Evolutionary conservation across 257 asterid species (phyloP), one percentile per base, ranked within the genome.

Genomic region (Anisodus tanguticus): DNA sequence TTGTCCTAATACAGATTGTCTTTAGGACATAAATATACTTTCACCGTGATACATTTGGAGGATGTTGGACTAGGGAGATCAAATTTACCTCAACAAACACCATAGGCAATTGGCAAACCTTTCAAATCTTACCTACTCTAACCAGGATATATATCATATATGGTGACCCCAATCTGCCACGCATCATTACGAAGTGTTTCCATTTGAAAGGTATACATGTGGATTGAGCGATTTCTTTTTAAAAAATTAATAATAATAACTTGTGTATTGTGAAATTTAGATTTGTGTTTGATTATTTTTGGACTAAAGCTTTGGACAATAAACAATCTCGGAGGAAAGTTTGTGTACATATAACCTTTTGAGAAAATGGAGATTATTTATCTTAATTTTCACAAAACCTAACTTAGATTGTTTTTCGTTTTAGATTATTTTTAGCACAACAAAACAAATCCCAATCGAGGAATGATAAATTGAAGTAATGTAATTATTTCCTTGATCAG

Each of bases 81-180:
- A 72, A 47, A 19, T 45, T 43, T 62, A 47, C 80, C 3, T 72
- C 45, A 49, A 74, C 81, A 74, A 74, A 74, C 11, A 13, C n/a
- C 81, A 74, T 5, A 74, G 11, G 22, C 35, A 31, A 31, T 31
- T 31, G 35, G 35, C 62, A 49, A n/a, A 74, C 81, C 22, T 74
- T 74, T 49, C 45, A 49, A 74, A 74, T 49, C 22, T 22, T 74
- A 76, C 45, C 81, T 3, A 76, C 81, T 47, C 6, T n/a, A 9
- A 47, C 58, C 45, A 47, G 58, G 80, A 72, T 72, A 51, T 51
- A 51, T 31, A 31, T 31, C 35, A 31, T 31, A 31, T 51, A 72
- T 72, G 57, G 58, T 45, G 59, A 72, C 41, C 3, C 57, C 8
- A 31, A 31, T 31, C 35, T 31, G 35, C 35, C 35, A 31, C 35